phyloP scores from a whole-genome alignment of 179 eudicot species.

The Nepenthes alata region DNA sequence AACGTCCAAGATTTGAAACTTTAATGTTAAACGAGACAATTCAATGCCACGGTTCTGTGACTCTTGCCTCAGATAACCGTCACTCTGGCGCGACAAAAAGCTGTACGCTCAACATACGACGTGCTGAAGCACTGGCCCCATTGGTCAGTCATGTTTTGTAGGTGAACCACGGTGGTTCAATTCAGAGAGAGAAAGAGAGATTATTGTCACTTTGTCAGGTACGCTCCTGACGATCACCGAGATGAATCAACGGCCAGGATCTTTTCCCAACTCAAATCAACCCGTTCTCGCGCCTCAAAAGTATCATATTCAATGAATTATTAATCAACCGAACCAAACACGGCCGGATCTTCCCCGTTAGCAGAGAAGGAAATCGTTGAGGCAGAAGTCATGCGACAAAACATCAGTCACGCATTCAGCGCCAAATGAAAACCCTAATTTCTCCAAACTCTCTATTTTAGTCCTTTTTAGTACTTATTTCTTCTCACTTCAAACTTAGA shows the following conservation, averaged over 20 bases:
- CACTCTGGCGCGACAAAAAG: background rate
- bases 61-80: background rate
- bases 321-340: conserved; percentile 8
- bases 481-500: background rate
- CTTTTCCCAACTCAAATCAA: conserved; percentile 1
- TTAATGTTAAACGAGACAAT: conserved; percentile 12
- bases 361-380: background rate
- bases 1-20: conserved; percentile 24
- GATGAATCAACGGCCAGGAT: conserved; percentile 14
- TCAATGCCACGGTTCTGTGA: conserved; percentile 1
- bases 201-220: background rate
- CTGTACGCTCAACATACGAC: background rate
- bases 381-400: background rate
- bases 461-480: background rate
- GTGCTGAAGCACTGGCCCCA: background rate
- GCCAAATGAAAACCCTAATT: conserved; percentile 9
- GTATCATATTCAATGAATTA: background rate
- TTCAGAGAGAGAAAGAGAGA: conserved; percentile 2
- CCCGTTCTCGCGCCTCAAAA: conserved; percentile 18
- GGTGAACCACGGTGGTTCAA: background rate
- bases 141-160: conserved; percentile 8
- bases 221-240: conserved; percentile 19
- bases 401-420: background rate
- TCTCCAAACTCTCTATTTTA: background rate
- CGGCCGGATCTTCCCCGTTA: background rate